Evolutionary conservation across 768 basidiomycete species (phyloP), one percentile per base, ranked within the genome.

Genomic region (Russula sp.): DNA sequence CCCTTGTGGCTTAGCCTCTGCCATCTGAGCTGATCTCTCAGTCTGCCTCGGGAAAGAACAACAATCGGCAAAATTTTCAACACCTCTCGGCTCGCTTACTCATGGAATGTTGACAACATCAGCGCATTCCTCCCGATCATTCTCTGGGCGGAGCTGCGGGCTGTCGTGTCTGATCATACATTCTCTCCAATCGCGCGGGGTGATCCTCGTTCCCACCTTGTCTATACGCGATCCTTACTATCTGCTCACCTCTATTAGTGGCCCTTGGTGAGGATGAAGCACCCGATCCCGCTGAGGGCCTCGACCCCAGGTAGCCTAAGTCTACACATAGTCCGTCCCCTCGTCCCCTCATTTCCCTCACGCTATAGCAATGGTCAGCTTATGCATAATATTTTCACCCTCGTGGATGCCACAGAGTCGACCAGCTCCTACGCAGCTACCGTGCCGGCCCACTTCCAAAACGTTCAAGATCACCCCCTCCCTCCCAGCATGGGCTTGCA

Each of bases 391-490:
- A 40, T 20, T 26, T 44, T 56, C 9, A 11, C 20, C 34, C 22
- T 9, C 30, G 32, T 2, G 10, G 9, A 22, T 24, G 1, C 72
- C 72, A 34, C 34, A 98, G 96, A 78, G 83, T 98, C 59, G 97
- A 94, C 20, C 76, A 83, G 64, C 85, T 95, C 65, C 83, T 99
- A 36, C 87, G 83, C 49, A 86, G 87, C 61, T 98, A 99, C 79
- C 92, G 90, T 71, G 94, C 94, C 16, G 95, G 95, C 0, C 87
- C 94, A 1, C 82, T 99, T 1, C 97, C 97, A 34, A 98, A 98
- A 77, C 94, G 3, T 95, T 99, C 85, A 99, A 99, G 80, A 90
- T 99, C 66, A 90, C 98, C 53, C 97, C 97, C 24, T 90, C 95
- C 14, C 85, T 98, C 30, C 90, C 93, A 3, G 88, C 91, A 65